phyloP scores from a whole-genome alignment of 805 yeast genomes.

The Nadsonia fulvescens region DNA sequence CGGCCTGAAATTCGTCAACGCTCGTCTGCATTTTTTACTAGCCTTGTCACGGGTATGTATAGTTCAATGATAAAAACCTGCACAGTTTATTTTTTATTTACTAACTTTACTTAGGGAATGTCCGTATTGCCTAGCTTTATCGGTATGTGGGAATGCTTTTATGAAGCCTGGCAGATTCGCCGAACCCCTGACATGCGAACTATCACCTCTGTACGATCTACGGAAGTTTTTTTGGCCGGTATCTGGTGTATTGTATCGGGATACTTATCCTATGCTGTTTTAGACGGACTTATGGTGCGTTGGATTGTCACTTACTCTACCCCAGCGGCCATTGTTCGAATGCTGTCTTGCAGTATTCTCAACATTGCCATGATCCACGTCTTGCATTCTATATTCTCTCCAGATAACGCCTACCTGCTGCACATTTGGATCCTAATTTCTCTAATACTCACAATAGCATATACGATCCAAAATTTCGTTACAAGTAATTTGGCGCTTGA shows the following conservation, averaged over 20 bases:
- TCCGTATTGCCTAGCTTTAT: slow-evolving; percentile 51
- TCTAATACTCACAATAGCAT: slow-evolving; percentile 62
- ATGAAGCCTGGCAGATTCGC: slow-evolving; percentile 17
- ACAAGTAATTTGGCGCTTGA: slow-evolving; percentile 38
- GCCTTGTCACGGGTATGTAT: slow-evolving; percentile 40
- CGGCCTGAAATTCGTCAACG: slow-evolving; percentile 54
- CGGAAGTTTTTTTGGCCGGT: slow-evolving; percentile 67
- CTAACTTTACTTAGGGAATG: slow-evolving; percentile 25
- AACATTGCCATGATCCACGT: slow-evolving; percentile 54
- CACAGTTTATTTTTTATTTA: not conserved
- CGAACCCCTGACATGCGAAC: slow-evolving; percentile 17
- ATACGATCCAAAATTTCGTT: slow-evolving; percentile 72
- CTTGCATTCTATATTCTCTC: slow-evolving; percentile 48
- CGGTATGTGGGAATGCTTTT: slow-evolving; percentile 24
- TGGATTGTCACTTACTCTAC: slow-evolving; percentile 84
- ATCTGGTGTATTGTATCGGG: slow-evolving; percentile 89
- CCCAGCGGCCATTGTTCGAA: slow-evolving; percentile 73
- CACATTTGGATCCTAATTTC: slow-evolving; percentile 90
- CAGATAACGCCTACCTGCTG: slow-evolving; percentile 51
- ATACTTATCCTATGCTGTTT: slow-evolving; percentile 61
- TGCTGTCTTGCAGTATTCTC: slow-evolving; percentile 64
- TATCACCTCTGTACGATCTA: slow-evolving; percentile 44
- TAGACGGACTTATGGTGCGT: slow-evolving; percentile 79
- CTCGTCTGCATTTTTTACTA: slow-evolving; percentile 56
- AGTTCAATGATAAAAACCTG: no score